phyloP scores from a whole-genome alignment of 2,329 filamentous ascomycete genomes.

The Penicillium expansum region DNA sequence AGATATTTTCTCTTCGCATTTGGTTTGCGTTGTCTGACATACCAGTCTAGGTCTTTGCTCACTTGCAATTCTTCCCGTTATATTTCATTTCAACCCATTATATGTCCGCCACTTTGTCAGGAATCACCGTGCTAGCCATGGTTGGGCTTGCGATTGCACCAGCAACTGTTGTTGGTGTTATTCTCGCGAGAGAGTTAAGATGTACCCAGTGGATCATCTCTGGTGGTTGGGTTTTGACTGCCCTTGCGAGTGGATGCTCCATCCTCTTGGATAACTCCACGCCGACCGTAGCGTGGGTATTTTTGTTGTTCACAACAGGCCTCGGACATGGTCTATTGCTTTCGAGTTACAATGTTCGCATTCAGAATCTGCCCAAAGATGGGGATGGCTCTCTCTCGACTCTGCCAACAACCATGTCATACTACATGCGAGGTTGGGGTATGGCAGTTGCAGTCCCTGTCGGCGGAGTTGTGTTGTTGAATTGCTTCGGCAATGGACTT shows the following conservation, averaged over 20 bases:
- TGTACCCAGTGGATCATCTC: slow-evolving; percentile 43
- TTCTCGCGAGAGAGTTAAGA: slow-evolving; percentile 16
- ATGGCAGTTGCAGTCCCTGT: slow-evolving; percentile 47
- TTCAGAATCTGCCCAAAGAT: slow-evolving; percentile 41
- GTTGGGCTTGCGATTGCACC: slow-evolving; percentile 28
- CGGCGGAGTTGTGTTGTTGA: slow-evolving; percentile 43
- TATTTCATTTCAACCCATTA: slow-evolving; percentile 41
- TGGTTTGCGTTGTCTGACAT: neutral
- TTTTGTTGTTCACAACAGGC: slow-evolving; percentile 40
- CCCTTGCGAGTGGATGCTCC: slow-evolving; percentile 38
- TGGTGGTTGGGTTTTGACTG: slow-evolving; percentile 41
- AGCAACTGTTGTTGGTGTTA: slow-evolving; percentile 20
- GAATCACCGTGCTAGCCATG: slow-evolving; percentile 40
- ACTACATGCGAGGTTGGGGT: slow-evolving; percentile 36
- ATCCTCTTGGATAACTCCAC: slow-evolving; percentile 38
- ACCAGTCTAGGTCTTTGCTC: slow-evolving; percentile 38
- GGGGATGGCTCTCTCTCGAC: slow-evolving; percentile 38
- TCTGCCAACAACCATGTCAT: slow-evolving; percentile 16
- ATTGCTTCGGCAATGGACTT: slow-evolving; percentile 36
- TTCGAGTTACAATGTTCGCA: slow-evolving; percentile 40
- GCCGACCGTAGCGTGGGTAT: slow-evolving; percentile 34
- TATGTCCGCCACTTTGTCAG: slow-evolving; percentile 35
- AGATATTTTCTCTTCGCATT: neutral
- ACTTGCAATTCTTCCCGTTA: slow-evolving; percentile 45
- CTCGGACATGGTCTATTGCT: slow-evolving; percentile 45